Base-by-base conservation (phyloP, 345 rosid genomes). In the Trapa incisa region DNA sequence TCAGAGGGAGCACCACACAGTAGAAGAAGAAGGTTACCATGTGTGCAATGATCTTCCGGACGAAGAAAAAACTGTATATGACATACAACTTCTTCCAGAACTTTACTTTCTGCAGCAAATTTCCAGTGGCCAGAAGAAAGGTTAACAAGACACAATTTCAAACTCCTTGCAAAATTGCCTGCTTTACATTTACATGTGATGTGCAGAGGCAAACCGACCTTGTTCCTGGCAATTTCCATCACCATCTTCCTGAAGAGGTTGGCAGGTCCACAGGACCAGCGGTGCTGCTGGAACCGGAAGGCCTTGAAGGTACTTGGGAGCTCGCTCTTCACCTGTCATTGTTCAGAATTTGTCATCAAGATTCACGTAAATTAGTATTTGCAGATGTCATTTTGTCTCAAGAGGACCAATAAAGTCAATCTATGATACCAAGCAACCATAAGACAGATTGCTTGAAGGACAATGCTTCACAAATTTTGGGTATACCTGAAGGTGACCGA, bases 201-300 rank as follows among this genome's bases (percentile, higher is more conserved):
- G 61, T 16, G 29, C 29, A 2, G 37, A 36, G 33, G 53, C 2
- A 32, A 22, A 67, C 74, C 37, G 65, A 89, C 97, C 96, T 89
- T 91, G 67, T 95, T 95, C 71, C 81, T 76, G 57, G 84, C 73
- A 36, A 95, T 95, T 77, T 95, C 99, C 96, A 92, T 86, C 17
- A 82, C 96, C 99, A 95, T 95, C 82, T 95, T 95, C 85, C 96
- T 85, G 80, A 95, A 95, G 50, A 95, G 83, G 79, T 95, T 95
- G 16, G 99, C 99, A 63, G 99, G 99, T 69, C 99, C 99, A 67
- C 99, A 95, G 36, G 99, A 95, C 99, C 99, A 95, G 71, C 99
- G 80, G 68, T 95, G 99, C 84, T 95, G 99, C 85, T 95, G 99
- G 73, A 85, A 95, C 4, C 97, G 86, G 80, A 95, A 95, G 68